phyloP scores from a whole-genome alignment of 1,139 yeast species.

The Scheffersomyces illinoinensis region DNA sequence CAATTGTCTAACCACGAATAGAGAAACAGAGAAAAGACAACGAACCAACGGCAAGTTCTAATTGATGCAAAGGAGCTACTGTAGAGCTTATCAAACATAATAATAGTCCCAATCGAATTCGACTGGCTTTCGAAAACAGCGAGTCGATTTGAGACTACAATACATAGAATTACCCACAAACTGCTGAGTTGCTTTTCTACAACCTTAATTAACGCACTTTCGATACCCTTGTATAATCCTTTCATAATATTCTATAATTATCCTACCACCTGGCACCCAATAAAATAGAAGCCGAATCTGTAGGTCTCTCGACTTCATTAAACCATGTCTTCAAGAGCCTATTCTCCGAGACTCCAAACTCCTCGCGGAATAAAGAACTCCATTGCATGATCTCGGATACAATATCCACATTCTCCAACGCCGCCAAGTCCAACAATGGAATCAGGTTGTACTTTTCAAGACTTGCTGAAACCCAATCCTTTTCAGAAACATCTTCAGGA shows the following conservation, averaged over 20 bases:
- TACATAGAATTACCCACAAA: too few species aligned
- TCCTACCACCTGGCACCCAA: conserved; percentile 47
- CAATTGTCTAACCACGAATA: too few species aligned
- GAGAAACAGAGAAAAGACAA: too few species aligned
- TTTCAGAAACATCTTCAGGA: conserved; percentile 37
- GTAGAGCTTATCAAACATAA: too few species aligned
- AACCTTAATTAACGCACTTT: background rate
- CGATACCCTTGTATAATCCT: background rate
- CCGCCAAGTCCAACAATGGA: conserved; percentile 18
- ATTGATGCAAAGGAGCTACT: too few species aligned
- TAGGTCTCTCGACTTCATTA: conserved; percentile 51
- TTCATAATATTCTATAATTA: background rate
- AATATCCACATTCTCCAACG: conserved; percentile 15
- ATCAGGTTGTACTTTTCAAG: conserved; percentile 31
- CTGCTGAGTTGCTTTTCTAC: background rate
- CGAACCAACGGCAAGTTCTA: too few species aligned
- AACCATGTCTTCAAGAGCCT: conserved; percentile 51
- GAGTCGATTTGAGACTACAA: too few species aligned
- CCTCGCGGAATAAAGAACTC: conserved; percentile 33
- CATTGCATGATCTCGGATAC: conserved; percentile 23
- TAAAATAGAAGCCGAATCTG: conserved; percentile 46
- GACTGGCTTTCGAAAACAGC: too few species aligned
- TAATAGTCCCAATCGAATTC: too few species aligned
- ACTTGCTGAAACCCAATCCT: conserved; percentile 44
- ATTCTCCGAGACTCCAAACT: conserved; percentile 28